phyloP scores from a whole-genome alignment of 1,284 basidiomycete species.

The Microbotryomycetes sp. region DNA sequence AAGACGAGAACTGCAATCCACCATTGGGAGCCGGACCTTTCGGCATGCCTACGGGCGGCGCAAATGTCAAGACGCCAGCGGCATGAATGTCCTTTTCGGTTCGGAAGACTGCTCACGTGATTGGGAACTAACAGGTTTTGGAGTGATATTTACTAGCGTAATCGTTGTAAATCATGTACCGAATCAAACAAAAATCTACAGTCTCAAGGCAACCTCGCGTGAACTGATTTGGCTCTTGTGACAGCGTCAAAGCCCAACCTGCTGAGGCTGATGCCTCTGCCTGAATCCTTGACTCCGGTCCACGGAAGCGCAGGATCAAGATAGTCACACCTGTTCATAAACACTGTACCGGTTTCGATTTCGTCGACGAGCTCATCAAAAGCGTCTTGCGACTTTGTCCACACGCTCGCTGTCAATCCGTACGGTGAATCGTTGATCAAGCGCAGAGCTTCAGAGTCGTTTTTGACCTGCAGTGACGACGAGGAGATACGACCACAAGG shows the following conservation, averaged over 20 bases:
- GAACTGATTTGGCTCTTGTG: constrained; percentile 65
- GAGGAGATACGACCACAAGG: not conserved
- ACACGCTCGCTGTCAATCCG: constrained; percentile 85
- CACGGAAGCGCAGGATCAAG: constrained; percentile 87
- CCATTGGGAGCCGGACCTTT: not conserved
- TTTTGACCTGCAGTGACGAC: constrained; percentile 52
- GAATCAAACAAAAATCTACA: too few relatives aligned
- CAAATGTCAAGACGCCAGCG: too few relatives aligned
- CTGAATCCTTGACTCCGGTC: constrained; percentile 89
- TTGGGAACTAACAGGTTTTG: too few relatives aligned
- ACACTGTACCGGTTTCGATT: constrained; percentile 83
- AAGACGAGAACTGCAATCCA: constrained; percentile 47
- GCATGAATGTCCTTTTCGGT: too few relatives aligned
- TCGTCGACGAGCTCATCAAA: constrained; percentile 66
- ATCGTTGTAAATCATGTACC: too few relatives aligned
- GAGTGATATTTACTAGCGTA: too few relatives aligned
- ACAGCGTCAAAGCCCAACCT: constrained; percentile 78
- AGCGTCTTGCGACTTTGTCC: constrained; percentile 65
- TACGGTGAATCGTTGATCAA: constrained; percentile 97
- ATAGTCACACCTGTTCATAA: constrained; percentile 76
- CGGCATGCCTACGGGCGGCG: not conserved
- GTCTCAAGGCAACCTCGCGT: constrained; percentile 52
- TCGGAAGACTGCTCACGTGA: too few relatives aligned
- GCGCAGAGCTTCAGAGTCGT: constrained; percentile 73
- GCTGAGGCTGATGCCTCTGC: constrained; percentile 79